A percentile compares a stretch with the other conserved stretches of the same genome.
Conservation (phyloP, 768 basidiomycete genomes). For the Roridomyces roridus region DNA sequence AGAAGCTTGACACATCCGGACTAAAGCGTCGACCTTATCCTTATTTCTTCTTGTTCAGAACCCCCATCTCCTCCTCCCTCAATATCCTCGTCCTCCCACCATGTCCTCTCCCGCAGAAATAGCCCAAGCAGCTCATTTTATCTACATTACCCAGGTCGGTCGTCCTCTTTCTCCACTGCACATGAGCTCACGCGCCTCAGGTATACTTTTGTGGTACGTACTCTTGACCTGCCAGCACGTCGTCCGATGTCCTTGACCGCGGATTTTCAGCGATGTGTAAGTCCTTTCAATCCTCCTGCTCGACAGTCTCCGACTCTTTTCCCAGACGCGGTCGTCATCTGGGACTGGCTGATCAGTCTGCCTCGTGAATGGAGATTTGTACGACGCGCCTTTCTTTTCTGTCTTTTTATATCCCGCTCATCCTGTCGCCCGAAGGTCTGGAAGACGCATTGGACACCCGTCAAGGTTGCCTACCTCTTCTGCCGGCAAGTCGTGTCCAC, state of each 20-base stretch:
- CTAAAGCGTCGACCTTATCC: constrained; percentile 13
- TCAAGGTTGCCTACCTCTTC: constrained; percentile 84
- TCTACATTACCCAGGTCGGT: too few relatives aligned
- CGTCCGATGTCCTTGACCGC: constrained; percentile 36
- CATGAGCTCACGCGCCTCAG: constrained; percentile 48
- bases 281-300: constrained; percentile 21
- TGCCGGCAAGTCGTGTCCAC: constrained; percentile 65
- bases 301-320: neutral
- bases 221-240: constrained; percentile 23
- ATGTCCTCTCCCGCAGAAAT: constrained; percentile 48
- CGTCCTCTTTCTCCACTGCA: neutral
- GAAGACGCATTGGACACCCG: constrained; percentile 85
- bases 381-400: constrained; percentile 30
- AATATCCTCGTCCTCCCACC: constrained; percentile 31
- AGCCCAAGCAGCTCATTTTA: constrained; percentile 36
- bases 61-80: constrained; percentile 24
- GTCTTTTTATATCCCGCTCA: constrained; percentile 21
- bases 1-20: constrained; percentile 20
- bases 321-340: constrained; percentile 79
- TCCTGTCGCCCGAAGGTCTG: constrained; percentile 60
- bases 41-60: constrained; percentile 28
- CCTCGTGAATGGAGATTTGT: constrained; percentile 83
- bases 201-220: constrained; percentile 86
- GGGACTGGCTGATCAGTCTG: constrained; percentile 86
- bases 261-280: constrained; percentile 72